phyloP scores from a whole-genome alignment of 129 eudicot genomes.

The Cynara cardunculus region DNA sequence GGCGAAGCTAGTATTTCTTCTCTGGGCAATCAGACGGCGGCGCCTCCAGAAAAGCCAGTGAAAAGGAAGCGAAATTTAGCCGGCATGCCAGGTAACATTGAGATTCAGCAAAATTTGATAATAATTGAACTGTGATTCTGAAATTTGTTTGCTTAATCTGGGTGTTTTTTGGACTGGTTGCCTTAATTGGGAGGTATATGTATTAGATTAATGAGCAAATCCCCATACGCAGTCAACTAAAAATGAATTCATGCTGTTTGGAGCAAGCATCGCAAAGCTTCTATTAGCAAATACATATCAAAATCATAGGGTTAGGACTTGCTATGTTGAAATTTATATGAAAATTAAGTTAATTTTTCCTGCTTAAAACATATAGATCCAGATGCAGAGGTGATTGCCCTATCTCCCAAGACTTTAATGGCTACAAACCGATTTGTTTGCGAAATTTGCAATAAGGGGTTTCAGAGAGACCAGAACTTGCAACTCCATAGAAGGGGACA shows the following conservation, averaged over 20 bases:
- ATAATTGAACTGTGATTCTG: not conserved
- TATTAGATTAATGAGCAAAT: constrained; percentile 5
- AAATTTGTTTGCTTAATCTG: constrained; percentile 6
- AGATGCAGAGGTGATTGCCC: constrained; percentile 93
- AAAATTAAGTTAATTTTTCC: constrained; percentile 9
- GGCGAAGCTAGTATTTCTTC: constrained; percentile 74
- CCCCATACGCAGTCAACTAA: not conserved
- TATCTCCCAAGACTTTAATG: constrained; percentile 91
- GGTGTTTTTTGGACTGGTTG: not conserved
- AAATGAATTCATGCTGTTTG: not conserved
- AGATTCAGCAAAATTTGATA: not conserved
- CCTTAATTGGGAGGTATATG: not conserved
- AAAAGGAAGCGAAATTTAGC: constrained; percentile 92
- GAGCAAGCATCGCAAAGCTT: not conserved
- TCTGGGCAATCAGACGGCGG: constrained; percentile 48
- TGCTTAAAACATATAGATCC: constrained; percentile 58
- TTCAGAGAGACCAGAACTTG: constrained; percentile 91
- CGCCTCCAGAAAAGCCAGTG: constrained; percentile 32
- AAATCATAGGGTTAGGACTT: not conserved
- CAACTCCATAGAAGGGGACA: constrained; percentile 98
- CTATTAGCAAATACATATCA: not conserved
- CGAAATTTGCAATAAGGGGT: constrained; percentile 94
- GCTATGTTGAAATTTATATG: not conserved
- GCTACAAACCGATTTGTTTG: constrained; percentile 93
- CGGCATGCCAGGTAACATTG: constrained; percentile 87